phyloP scores from a whole-genome alignment of 139 green algal species.

The Chlorella sp. region DNA sequence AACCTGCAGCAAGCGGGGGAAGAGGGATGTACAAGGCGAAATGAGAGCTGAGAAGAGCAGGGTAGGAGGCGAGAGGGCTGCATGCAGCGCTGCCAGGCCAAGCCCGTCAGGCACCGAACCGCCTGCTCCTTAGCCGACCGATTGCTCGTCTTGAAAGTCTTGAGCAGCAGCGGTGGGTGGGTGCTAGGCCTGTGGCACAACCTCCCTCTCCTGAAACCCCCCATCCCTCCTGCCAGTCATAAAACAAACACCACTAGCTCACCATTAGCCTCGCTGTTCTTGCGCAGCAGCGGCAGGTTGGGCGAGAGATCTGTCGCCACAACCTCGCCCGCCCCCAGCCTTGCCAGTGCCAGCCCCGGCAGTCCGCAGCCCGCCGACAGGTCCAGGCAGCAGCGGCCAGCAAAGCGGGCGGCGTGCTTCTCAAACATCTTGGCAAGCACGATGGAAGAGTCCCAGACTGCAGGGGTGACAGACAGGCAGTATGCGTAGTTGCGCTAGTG shows the following conservation, averaged over 20 bases:
- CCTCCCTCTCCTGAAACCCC: background rate
- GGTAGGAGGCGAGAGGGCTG: background rate
- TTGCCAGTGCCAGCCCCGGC: conserved; percentile 57
- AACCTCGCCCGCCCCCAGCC: conserved; percentile 52
- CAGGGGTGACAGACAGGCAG: background rate
- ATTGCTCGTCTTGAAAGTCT: background rate
- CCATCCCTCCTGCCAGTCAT: background rate
- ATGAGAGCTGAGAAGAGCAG: background rate
- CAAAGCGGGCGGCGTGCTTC: background rate
- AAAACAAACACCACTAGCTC: background rate
- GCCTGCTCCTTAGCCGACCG: background rate
- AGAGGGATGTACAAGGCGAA: background rate
- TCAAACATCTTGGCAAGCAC: conserved; percentile 71
- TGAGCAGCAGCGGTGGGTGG: too few species aligned
- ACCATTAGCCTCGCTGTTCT: conserved; percentile 67
- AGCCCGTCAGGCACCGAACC: too few species aligned
- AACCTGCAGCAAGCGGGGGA: background rate
- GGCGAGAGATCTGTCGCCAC: conserved; percentile 65
- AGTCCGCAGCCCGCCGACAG: conserved; percentile 74
- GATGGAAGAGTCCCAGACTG: conserved; percentile 78
- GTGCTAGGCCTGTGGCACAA: background rate
- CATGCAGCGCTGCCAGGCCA: background rate
- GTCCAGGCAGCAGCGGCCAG: conserved; percentile 61
- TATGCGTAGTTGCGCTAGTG: background rate
- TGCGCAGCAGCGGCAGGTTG: conserved; percentile 67